Base-by-base conservation (phyloP, 768 basidiomycete species). In the Naematelia encephala region DNA sequence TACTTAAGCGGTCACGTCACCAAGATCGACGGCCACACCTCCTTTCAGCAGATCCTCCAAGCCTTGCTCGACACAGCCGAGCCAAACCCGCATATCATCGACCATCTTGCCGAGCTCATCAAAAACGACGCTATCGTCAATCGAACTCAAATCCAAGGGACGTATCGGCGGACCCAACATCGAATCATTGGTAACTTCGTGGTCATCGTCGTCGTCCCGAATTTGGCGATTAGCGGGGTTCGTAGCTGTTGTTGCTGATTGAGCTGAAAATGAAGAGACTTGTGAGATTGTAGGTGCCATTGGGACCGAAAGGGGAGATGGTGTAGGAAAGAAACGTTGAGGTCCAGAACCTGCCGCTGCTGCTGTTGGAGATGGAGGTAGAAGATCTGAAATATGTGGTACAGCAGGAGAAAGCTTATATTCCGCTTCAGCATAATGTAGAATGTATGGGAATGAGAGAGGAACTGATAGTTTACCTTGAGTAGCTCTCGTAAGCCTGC, bases 21-120 rank as follows among this genome's bases (percentile, higher is more conserved):
- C 34, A 8, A 39, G 8, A 8, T 39, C 34, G 8, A 8, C 34
- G 34, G 8, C n/a, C n/a, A n/a, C 34, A 39, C 34, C 34, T 8
- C 34, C 16, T 42, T 86, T 86, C 43, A 93, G 77, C 63, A 92
- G 81, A 23, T 80, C 82, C 28, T 80, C 82, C 48, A 97, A 78
- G 0, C 91, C 91, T 11, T 74, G 78, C 69, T 91, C 88, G 0
- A 93, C 82, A 0, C 85, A 81, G 3, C 82, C 82, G 57, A 97
- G 76, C 90, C 89, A 93, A 62, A 83, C 81, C 1, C 82, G 81
- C 30, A 97, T 82, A 68, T 88, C 85, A 46, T 87, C 86, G 10
- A 94, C 84, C 2, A 86, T 87, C 45, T 80, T 78, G 45, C 84
- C 85, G 49, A 97, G 82, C 70, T 90, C 87, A 1, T 79, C 74